Percentiles rank a stretch among this genome's conserved stretches.
Conservation (phyloP, 371 early-diverging fungal genomes). For the Parasitella parasitica region DNA sequence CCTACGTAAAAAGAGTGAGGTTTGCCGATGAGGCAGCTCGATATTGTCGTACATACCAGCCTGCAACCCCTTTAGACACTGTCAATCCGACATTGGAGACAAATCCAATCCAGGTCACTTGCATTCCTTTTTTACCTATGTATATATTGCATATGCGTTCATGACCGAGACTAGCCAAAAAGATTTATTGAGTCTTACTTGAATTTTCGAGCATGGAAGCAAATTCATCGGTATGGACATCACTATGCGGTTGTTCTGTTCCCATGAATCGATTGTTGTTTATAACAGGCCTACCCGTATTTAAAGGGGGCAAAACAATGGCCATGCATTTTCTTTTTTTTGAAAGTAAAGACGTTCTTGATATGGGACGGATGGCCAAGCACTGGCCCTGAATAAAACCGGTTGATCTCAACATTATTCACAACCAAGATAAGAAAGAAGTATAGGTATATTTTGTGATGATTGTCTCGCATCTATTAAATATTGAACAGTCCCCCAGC, state of each 20-base stretch:
- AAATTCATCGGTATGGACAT: slow-evolving; percentile 2
- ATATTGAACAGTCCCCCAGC: neutral
- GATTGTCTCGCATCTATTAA: neutral
- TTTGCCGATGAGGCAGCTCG: no score
- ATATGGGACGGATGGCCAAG: neutral
- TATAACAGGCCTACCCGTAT: neutral
- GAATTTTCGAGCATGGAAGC: slow-evolving; percentile 13
- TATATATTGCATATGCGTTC: neutral
- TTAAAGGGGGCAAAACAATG: neutral
- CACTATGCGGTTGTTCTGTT: neutral
- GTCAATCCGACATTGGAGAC: slow-evolving; percentile 61
- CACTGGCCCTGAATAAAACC: neutral
- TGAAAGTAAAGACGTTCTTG: neutral
- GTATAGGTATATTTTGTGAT: neutral
- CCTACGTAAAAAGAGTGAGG: slow-evolving; percentile 19
- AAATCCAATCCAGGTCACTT: slow-evolving; percentile 63
- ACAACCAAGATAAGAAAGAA: neutral
- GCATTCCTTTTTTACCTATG: slow-evolving; percentile 52
- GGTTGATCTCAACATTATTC: neutral
- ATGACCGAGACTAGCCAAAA: no score
- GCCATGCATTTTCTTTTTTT: neutral
- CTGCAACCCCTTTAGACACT: slow-evolving; percentile 62
- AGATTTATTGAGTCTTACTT: neutral
- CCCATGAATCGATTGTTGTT: neutral
- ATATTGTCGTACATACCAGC: slow-evolving; percentile 34